Evolutionary conservation across 1,139 yeast genomes (phyloP).

Genomic region (Meyerozyma athensensis): DNA sequence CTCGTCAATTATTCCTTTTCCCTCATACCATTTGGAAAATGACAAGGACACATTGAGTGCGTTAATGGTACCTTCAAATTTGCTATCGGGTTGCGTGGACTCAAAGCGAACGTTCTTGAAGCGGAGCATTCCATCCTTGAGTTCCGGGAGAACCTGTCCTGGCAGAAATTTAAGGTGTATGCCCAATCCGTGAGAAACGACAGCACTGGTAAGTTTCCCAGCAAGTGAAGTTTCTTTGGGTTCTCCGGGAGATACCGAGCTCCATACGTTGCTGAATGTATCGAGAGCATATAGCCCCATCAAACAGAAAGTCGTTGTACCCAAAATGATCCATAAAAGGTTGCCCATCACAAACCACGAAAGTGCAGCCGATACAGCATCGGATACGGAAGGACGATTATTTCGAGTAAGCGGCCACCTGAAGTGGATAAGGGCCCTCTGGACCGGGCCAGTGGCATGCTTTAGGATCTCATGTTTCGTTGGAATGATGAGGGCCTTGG

Average conservation of each 20-base stretch:
- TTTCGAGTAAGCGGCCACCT: conserved; percentile 56
- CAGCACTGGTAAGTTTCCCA: conserved; percentile 31
- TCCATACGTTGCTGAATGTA: conserved; percentile 31
- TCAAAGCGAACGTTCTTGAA: conserved; percentile 48
- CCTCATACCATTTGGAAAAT: conserved; percentile 65
- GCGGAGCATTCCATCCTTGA: conserved; percentile 57
- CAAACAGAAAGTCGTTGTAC: conserved; percentile 63
- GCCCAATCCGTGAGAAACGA: conserved; percentile 39
- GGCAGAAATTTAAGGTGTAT: conserved; percentile 31
- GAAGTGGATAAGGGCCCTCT: conserved; percentile 50
- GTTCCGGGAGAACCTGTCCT: conserved; percentile 39
- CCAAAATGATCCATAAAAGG: conserved; percentile 54
- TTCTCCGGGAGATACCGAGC: conserved; percentile 12
- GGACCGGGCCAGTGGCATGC: conserved; percentile 40
- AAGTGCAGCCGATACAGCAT: conserved; percentile 55
- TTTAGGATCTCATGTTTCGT: conserved; percentile 39
- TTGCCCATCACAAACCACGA: conserved; percentile 55
- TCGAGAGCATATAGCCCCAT: conserved; percentile 46
- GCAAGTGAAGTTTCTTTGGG: conserved; percentile 25
- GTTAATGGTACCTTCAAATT: conserved; percentile 42
- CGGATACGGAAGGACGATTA: conserved; percentile 45
- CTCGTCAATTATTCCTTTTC: conserved; percentile 61
- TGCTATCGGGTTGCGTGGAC: conserved; percentile 15
- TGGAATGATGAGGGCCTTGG: conserved; percentile 1
- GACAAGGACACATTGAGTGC: conserved; percentile 56